Evolutionary conservation across 805 yeast species (phyloP), one percentile per base, ranked within the genome.

Genomic region (Kodamaea sagamina): DNA sequence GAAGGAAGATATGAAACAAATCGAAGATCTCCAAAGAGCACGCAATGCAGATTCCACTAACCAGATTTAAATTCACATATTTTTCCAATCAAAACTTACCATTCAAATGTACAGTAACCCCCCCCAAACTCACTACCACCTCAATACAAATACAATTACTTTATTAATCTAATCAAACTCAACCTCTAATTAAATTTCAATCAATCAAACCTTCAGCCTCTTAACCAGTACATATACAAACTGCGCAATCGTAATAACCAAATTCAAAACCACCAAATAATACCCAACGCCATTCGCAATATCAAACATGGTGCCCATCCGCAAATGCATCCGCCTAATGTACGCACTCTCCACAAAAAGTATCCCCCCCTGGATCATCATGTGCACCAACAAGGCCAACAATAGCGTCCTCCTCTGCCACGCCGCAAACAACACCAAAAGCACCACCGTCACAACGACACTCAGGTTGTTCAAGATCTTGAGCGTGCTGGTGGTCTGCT

Each of bases 321-420:
- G 16, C n/a, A 13, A 6, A 6, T 27, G n/a, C 26, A 36, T 27
- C 27, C 12, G 17, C 25, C 36, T 11, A 8, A 41, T 27, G 36
- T 35, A 41, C 3, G 17, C 32, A 21, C 17, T 16, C 18, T 41
- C 44, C 5, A 35, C 19, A 17, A 26, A 41, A 17, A 41, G 22
- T 8, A 32, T 15, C 2, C 19, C 36, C 3, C 16, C 32, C 3
- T 35, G 44, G 5, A 29, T 9, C 17, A 41, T 13, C 24, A 29
- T 16, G n/a, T 16, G 13, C 3, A 27, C 15, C 19, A 22, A 13
- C 18, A 36, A 19, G 6, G 27, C 17, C 8, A 26, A 32, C 21
- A 35, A 22, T 19, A 35, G 10, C 6, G 44, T 17, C 12, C 10
- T 35, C 16, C 44, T 22, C 29, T 27, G 29, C 44, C 44, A 41